Conservation (phyloP, 768 basidiomycete genomes). For the Suillus plorans region DNA sequence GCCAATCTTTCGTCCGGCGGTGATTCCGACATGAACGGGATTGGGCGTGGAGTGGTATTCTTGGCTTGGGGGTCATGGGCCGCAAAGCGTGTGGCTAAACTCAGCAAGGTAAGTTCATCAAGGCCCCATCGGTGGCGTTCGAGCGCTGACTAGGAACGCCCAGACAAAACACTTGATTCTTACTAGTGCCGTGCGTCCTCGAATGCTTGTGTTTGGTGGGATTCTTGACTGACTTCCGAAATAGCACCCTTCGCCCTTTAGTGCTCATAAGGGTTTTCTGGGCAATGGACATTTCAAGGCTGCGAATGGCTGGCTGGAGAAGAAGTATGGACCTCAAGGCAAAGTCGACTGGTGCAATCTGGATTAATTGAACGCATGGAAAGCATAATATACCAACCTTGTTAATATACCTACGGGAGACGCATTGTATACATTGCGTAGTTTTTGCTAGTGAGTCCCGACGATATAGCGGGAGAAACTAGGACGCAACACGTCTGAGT, state of each 20-base stretch:
- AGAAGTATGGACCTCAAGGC: constrained; percentile 71
- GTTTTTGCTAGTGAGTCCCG: constrained; percentile 1
- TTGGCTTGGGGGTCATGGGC: constrained; percentile 92
- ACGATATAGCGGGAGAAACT: background rate
- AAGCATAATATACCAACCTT: constrained; percentile 19
- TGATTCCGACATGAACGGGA: constrained; percentile 41
- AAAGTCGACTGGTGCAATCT: constrained; percentile 73
- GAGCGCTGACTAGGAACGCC: background rate
- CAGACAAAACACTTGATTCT: constrained; percentile 82
- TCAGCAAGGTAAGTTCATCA: constrained; percentile 58
- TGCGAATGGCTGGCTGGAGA: constrained; percentile 85
- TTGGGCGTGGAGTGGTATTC: constrained; percentile 78
- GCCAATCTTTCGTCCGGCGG: constrained; percentile 52
- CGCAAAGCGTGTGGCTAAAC: constrained; percentile 73
- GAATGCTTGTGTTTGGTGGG: constrained; percentile 9
- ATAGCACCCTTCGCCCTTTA: constrained; percentile 84
- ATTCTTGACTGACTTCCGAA: constrained; percentile 29
- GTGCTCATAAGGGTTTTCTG: constrained; percentile 77
- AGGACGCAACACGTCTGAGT: background rate
- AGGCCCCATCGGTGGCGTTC: background rate
- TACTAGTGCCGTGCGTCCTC: constrained; percentile 62
- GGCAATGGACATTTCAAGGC: constrained; percentile 87
- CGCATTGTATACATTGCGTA: constrained; percentile 10
- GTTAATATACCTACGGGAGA: constrained; percentile 27
- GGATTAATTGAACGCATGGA: constrained; percentile 13